These are phyloP conservation scores for Globisporangium splendens DNA, from an alignment of 352 stramenopile genomes.

Conservation along the genomic window DNA sequence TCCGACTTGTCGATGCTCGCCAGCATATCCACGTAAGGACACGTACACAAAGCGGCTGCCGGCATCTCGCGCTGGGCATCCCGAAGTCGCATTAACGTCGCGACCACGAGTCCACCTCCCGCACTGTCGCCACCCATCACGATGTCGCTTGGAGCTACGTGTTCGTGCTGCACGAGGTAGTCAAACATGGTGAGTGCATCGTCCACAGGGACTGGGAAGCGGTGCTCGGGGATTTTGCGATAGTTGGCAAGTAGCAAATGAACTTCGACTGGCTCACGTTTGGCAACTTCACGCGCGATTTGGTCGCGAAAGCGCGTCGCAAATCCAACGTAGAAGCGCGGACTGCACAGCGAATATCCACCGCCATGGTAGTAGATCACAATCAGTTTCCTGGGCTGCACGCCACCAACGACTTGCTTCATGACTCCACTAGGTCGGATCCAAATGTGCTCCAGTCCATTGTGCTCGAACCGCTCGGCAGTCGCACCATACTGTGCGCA, in stretches of 20 bases:
- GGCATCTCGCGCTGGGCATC: slow-evolving; percentile 21
- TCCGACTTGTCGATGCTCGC: not conserved
- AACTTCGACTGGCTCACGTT: slow-evolving; percentile 11
- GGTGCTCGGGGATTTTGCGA: slow-evolving; percentile 30
- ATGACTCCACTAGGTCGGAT: slow-evolving; percentile 17
- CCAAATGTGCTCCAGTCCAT: slow-evolving; percentile 54
- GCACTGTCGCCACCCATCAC: slow-evolving; percentile 37
- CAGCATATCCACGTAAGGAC: slow-evolving; percentile 44
- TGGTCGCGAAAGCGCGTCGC: slow-evolving; percentile 18
- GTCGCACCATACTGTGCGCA: not conserved
- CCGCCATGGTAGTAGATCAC: slow-evolving; percentile 59
- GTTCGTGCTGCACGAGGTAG: slow-evolving; percentile 35
- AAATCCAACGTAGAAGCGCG: slow-evolving; percentile 33
- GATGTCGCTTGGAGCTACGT: slow-evolving; percentile 26
- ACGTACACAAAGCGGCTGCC: slow-evolving; percentile 24
- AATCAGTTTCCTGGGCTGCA: slow-evolving; percentile 14
- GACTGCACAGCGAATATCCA: slow-evolving; percentile 39
- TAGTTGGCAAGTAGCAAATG: slow-evolving; percentile 44
- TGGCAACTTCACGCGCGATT: slow-evolving; percentile 19
- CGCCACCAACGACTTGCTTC: not conserved
- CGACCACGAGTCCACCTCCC: slow-evolving; percentile 34
- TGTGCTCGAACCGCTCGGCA: slow-evolving; percentile 14
- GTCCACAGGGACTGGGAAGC: slow-evolving; percentile 29
- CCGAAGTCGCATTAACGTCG: slow-evolving; percentile 31
- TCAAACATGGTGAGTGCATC: slow-evolving; percentile 36